A percentile compares a stretch with the other conserved stretches of the same genome.
Evolutionary conservation across 139 green algal species (phyloP).

Genomic region (Choricystis sp.): DNA sequence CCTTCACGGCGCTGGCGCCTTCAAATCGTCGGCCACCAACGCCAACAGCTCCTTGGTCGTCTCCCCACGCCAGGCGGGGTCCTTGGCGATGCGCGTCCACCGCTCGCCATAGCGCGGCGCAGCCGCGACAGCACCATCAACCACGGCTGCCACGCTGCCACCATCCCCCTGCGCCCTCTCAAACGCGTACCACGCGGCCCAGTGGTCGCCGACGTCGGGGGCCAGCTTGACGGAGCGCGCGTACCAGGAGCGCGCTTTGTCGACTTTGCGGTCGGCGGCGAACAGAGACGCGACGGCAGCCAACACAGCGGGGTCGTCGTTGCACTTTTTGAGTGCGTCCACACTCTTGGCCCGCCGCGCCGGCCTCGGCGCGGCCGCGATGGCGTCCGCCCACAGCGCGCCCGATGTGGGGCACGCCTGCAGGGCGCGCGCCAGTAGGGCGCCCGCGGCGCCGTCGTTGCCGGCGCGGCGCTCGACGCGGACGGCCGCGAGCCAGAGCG

Average conservation of each 20-base stretch:
- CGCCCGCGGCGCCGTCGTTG: constrained; percentile 65
- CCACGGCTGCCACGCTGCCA: constrained; percentile 18
- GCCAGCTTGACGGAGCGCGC: constrained; percentile 64
- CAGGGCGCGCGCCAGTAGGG: constrained; percentile 74
- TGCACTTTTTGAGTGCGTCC: constrained; percentile 87
- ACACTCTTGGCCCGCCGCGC: constrained; percentile 57
- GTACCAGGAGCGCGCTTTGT: constrained; percentile 83
- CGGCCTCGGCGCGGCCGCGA: constrained; percentile 70
- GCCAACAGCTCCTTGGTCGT: constrained; percentile 52
- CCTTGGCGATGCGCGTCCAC: constrained; percentile 73
- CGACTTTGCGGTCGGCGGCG: constrained; percentile 75
- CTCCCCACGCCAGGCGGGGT: constrained; percentile 49
- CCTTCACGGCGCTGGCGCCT: constrained; percentile 17
- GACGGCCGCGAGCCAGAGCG: constrained; percentile 84
- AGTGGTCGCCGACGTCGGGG: constrained; percentile 81
- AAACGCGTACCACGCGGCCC: constrained; percentile 68
- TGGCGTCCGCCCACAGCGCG: constrained; percentile 69
- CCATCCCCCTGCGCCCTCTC: constrained; percentile 36
- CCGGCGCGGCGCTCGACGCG: constrained; percentile 61
- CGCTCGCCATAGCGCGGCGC: constrained; percentile 83
- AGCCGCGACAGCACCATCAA: constrained; percentile 18
- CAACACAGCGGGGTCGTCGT: constrained; percentile 67
- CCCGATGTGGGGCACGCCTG: constrained; percentile 80
- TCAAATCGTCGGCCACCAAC: constrained; percentile 44
- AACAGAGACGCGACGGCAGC: constrained; percentile 83